Evolutionary conservation across 345 rosid species (phyloP), one percentile per base, ranked within the genome.

Genomic region (Acer negundo): DNA sequence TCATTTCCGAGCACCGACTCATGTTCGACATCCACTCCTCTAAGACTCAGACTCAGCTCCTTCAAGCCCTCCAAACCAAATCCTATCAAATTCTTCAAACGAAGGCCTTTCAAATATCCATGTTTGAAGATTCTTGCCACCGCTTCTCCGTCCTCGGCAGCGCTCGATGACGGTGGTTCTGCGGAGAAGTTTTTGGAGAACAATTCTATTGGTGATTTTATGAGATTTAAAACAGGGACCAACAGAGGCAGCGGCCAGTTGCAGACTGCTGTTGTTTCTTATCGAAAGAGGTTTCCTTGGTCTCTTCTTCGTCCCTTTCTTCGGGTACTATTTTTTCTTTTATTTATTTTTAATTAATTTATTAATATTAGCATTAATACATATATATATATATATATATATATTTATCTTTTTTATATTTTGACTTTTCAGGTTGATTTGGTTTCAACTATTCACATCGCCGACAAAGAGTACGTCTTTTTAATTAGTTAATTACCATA

Each of bases 361-460:
- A 10, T 22, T 12, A 0, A 47, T 44, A 1, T 5, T 69, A 46
- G 11, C 17, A 72, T 76, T 77, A 69, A 38, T 26, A 63, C 13
- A 42, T 46, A 46, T 46, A 46, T 44, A 44, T 46, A 10, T 16
- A 40, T 62, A 42, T 46, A 46, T 46, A 46, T 44, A 44, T 46
- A 10, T 16, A 40, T 62, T 26, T 4, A 26, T 40, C 17, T 65
- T 77, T 24, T 7, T 55, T 46, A 12, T 51, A 24, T 22, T 26
- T 58, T 46, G 17, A 58, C n/a, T 56, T 72, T 80, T 83, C 81
- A 96, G 99, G 95, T 93, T 77, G 97, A 96, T 91, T 92, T 94
- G 88, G 94, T 94, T 56, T 96, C 98, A 24, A 88, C 98, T 1
- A 90, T 96, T 84, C 99, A 96, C 81, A 91, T 94, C 68, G 99